These are phyloP conservation scores for Artemisia annua DNA, from an alignment of 129 eudicot species.

Conservation along the genomic window DNA sequence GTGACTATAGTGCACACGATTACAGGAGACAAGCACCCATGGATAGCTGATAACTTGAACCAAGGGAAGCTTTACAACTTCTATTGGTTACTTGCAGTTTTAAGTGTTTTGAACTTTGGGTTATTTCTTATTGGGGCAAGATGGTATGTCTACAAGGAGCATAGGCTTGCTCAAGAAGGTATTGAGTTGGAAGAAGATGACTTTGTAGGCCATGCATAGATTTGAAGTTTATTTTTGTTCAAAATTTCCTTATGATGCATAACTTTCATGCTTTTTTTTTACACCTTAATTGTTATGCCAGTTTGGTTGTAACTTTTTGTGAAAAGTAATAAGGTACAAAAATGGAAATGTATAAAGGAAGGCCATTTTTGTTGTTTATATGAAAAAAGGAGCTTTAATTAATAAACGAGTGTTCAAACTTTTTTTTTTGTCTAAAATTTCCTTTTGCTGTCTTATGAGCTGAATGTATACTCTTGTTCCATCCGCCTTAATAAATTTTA, in stretches of 20 bases:
- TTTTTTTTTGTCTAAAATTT: too few relatives aligned
- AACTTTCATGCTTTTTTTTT: conserved; percentile 9
- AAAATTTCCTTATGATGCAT: conserved; percentile 24
- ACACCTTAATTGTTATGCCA: conserved; percentile 1
- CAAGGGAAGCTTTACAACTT: conserved; percentile 54
- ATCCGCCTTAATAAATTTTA: too few relatives aligned
- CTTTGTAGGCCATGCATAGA: conserved; percentile 28
- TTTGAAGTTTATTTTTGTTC: conserved; percentile 1
- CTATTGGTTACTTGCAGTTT: conserved; percentile 46
- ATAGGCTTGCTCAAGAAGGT: conserved; percentile 75
- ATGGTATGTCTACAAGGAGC: conserved; percentile 75
- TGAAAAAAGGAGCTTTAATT: conserved; percentile 15
- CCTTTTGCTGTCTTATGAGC: too few relatives aligned
- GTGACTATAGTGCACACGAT: conserved; percentile 51
- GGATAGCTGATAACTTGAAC: conserved; percentile 55
- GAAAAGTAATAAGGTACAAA: conserved; percentile 33
- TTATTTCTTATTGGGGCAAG: conserved; percentile 33
- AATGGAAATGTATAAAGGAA: conserved; percentile 35
- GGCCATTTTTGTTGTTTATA: conserved; percentile 36
- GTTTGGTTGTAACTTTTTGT: conserved; percentile 35
- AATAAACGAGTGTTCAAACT: conserved; percentile 19
- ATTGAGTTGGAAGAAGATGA: conserved; percentile 68
- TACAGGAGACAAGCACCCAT: conserved; percentile 38
- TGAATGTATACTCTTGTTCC: too few relatives aligned
- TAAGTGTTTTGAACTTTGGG: conserved; percentile 41